These are phyloP conservation scores for Ganoderma lucidum DNA, from an alignment of 1,284 basidiomycete species.

Conservation along the genomic window DNA sequence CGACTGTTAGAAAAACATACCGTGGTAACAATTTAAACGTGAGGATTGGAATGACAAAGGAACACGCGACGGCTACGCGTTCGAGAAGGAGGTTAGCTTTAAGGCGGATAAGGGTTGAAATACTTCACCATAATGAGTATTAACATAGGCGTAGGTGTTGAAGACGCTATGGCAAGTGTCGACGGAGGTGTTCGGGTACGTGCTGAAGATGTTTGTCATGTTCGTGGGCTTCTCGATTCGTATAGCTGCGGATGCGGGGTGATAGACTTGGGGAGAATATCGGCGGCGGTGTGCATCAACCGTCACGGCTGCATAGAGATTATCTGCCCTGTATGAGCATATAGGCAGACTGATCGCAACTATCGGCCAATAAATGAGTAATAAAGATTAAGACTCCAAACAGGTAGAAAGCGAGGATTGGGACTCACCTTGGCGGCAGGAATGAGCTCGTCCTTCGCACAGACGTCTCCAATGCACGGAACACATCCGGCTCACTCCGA, in stretches of 20 bases:
- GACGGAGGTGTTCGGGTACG: no score
- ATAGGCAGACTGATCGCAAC: not conserved
- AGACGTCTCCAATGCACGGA: not conserved
- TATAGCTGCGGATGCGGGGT: not conserved
- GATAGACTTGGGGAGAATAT: not conserved
- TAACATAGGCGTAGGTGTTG: not conserved
- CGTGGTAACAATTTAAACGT: constrained; percentile 32
- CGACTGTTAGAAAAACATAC: constrained; percentile 32
- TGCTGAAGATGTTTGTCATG: not conserved
- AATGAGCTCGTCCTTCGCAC: not conserved
- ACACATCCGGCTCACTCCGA: not conserved
- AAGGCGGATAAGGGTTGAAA: not conserved
- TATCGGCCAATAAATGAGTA: not conserved
- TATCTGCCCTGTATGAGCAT: not conserved
- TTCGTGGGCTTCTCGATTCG: not conserved
- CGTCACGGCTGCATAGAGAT: not conserved
- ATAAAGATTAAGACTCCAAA: not conserved
- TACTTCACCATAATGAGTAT: not conserved
- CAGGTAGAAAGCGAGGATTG: not conserved
- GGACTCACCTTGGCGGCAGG: not conserved
- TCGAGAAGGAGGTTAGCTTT: not conserved
- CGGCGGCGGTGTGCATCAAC: not conserved
- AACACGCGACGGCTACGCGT: not conserved
- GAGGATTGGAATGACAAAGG: constrained; percentile 16
- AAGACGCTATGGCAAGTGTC: not conserved